Evolutionary conservation across 78 protist species (phyloP), one percentile per base, ranked within the genome.

Genomic region (Tieghemostelium lacteum): DNA sequence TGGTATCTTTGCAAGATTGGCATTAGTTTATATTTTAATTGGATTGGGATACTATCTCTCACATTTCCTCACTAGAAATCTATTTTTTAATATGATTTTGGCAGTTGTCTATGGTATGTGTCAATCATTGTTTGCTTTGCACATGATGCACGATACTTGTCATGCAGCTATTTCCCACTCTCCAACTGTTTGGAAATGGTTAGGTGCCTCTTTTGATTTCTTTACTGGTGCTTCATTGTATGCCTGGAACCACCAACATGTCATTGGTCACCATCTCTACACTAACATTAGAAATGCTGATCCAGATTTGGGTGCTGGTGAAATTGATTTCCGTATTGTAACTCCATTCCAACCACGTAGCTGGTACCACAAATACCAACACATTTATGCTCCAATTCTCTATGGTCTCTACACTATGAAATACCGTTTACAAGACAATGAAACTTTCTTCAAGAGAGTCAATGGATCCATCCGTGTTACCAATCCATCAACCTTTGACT

Each of bases 371-470:
- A 86, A 72, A 45, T 86, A 86, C 70, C 93, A 86, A 72, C 93
- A 86, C 55, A 86, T 86, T 50, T 86, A 86, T 34, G 93, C 93
- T 1, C 93, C 93, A 37, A 58, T 86, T 26, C 93, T 86, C 86
- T 86, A 86, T 57, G 85, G 93, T 31, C 58, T 86, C 39, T 75
- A 75, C 52, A 19, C 91, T 0, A 24, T 83, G 42, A 83, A 83
- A 52, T 57, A 42, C 37, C 91, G 78, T 83, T 5, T 71, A 20
- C 76, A 66, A 60, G 91, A 83, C 29, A n/a, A 24, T 10, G 78
- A 83, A 40, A 36, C 91, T 0, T 49, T 60, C 29, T 63, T 29
- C 29, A 24, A 52, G 5, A 57, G 65, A n/a, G 31, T 12, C 37
- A 83, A 69, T 5, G 91, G 91, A 31, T 7, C 71, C 0, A 83